Evolutionary conservation across 345 rosid species (phyloP).

Genomic region (Populus tremula): DNA sequence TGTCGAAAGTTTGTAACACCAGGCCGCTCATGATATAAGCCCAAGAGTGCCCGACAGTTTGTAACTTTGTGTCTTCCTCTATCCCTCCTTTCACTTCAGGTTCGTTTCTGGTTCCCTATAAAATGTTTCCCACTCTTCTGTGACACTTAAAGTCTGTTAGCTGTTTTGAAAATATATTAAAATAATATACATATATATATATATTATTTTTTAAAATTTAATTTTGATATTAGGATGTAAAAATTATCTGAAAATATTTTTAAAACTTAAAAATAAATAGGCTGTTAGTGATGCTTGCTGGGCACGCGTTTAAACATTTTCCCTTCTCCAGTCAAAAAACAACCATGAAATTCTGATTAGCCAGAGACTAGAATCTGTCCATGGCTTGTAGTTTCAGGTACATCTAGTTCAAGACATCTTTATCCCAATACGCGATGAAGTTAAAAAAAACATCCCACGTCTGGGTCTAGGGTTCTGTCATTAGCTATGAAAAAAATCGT

Average conservation of each 20-base stretch:
- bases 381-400: background rate
- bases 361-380: background rate
- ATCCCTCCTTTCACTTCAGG: too few species aligned
- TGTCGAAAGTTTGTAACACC: too few species aligned
- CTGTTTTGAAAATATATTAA: too few species aligned
- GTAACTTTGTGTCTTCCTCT: too few species aligned
- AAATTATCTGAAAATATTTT: too few species aligned
- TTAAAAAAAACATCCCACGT: background rate
- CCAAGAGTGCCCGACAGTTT: too few species aligned
- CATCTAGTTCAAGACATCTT: background rate
- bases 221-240: too few species aligned
- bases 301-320: background rate
- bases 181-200: too few species aligned
- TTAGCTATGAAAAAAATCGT: background rate
- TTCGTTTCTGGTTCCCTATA: background rate
- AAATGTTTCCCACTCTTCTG: conserved; percentile 5
- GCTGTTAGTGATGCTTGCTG: background rate
- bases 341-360: background rate
- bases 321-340: background rate
- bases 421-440: background rate
- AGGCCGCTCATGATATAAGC: too few species aligned
- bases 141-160: too few species aligned
- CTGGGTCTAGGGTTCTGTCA: background rate
- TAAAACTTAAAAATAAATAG: too few species aligned
- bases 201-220: too few species aligned